Evolutionary conservation across 192 early-diverging fungal species (phyloP).

Genomic region (Coemansia sp.): DNA sequence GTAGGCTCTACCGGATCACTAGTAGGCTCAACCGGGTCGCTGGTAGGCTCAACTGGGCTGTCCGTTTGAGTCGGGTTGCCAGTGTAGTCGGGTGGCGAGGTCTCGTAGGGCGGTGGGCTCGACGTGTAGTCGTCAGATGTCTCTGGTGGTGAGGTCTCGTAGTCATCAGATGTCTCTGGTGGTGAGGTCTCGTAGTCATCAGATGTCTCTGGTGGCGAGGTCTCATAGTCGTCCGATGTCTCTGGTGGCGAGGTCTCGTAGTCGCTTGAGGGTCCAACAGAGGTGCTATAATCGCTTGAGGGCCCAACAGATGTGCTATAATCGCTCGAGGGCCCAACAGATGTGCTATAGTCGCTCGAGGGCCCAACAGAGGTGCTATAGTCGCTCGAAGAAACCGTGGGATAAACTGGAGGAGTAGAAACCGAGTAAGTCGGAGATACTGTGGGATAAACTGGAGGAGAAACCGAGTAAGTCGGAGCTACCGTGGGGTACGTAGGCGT

Average conservation of each 20-base stretch:
- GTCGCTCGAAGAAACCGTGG: constrained; percentile 10
- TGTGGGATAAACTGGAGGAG: constrained; percentile 1
- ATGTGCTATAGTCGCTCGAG: constrained; percentile 13
- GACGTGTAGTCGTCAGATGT: constrained; percentile 5
- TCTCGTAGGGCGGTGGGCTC: constrained; percentile 6
- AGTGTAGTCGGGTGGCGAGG: not conserved
- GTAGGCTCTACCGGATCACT: too few relatives aligned
- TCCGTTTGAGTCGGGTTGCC: too few relatives aligned
- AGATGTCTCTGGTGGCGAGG: not conserved
- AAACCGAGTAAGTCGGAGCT: constrained; percentile 1
- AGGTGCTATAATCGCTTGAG: not conserved
- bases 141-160: not conserved
- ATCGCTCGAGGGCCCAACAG: not conserved
- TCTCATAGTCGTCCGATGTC: constrained; percentile 5
- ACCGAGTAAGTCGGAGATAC: constrained; percentile 2
- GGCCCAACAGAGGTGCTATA: constrained; percentile 4
- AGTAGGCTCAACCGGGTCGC: too few relatives aligned
- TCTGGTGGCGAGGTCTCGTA: not conserved
- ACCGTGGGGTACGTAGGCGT: not conserved
- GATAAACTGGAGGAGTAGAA: not conserved
- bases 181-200: not conserved
- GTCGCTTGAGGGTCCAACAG: constrained; percentile 7
- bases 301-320: constrained; percentile 6
- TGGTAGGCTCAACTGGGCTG: too few relatives aligned
- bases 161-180: not conserved